Base-by-base conservation (phyloP, 306 rosid species). In the Cotoneaster glaucophyllus region DNA sequence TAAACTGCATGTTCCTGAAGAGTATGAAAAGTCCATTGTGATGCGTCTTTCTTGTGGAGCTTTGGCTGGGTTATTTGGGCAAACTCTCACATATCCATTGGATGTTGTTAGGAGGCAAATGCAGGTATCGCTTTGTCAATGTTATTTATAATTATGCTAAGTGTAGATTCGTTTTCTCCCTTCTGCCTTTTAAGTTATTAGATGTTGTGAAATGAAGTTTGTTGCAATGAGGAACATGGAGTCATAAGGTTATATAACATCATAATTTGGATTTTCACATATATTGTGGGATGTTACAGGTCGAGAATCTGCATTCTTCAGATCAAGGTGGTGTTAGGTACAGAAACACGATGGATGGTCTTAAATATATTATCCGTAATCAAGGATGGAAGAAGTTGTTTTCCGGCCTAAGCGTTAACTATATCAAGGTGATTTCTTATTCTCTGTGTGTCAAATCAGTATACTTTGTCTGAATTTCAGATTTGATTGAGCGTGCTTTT, bases 61-160 rank as follows among this genome's bases (percentile, higher is more conserved):
- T 69, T 79, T 95, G 22, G 99, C 99, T 69, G 98, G 97, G 67
- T 81, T 95, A 81, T 89, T 92, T 79, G 99, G 99, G 74, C 99
- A 95, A 88, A 95, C 99, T 18, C 63, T 90, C 80, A 95, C 99
- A 1, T 95, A 95, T 83, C 99, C 99, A 32, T 78, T 95, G 79
- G 99, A 95, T 78, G 99, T 95, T 73, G 97, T 95, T 41, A 89
- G 96, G 88, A 88, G 99, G 84, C 99, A 95, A 75, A 92, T 95
- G 99, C 99, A 94, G 98, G 98, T 92, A 85, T 44, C 67, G 13
- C 44, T 24, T 17, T 69, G 9, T 69, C 43, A 57, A 19, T 68
- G 54, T 43, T 37, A 57, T 69, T 25, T 68, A 28, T 32, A 11
- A 37, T 73, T 24, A 13, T 25, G 18, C 26, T 18, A 25, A 65